These are phyloP conservation scores for Yamadazyma akitaensis DNA, from an alignment of 805 yeast species.

Conservation along the genomic window DNA sequence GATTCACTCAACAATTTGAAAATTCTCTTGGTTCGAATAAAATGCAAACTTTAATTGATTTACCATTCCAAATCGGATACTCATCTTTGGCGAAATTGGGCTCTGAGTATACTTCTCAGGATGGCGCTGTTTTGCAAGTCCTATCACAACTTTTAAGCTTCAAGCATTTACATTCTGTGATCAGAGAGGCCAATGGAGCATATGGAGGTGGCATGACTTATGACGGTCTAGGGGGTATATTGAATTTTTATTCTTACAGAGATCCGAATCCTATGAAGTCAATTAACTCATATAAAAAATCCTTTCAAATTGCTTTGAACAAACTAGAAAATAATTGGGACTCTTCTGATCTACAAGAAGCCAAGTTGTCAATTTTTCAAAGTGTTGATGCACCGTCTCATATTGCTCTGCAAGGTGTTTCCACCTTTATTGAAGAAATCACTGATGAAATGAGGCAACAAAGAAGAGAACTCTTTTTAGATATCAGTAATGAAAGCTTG, in stretches of 20 bases:
- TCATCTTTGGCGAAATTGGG: conserved; percentile 68
- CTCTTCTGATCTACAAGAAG: conserved; percentile 73
- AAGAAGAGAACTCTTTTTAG: conserved; percentile 72
- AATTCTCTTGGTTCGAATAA: conserved; percentile 11
- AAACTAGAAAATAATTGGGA: conserved; percentile 48
- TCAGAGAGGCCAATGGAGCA: conserved; percentile 96
- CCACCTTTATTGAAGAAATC: conserved; percentile 62
- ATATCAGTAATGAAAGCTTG: conserved; percentile 61
- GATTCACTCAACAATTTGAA: conserved; percentile 17
- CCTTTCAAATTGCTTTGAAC: conserved; percentile 45
- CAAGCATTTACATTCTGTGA: conserved; percentile 80
- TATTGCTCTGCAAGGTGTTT: conserved; percentile 72
- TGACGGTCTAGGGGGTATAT: conserved; percentile 75
- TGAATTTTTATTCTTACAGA: conserved; percentile 85
- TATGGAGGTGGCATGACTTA: conserved; percentile 94
- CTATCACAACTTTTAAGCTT: conserved; percentile 77
- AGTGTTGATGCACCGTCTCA: conserved; percentile 86
- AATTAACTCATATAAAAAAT: conserved; percentile 51
- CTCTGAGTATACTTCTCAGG: conserved; percentile 60
- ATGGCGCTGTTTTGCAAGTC: conserved; percentile 83
- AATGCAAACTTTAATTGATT: conserved; percentile 48
- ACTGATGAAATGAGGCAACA: conserved; percentile 76
- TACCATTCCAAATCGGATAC: conserved; percentile 89
- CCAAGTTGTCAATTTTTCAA: conserved; percentile 89
- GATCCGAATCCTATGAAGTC: conserved; percentile 86